These are phyloP conservation scores for Mucor sp. DNA, from an alignment of 371 early-diverging fungal genomes.

Conservation along the genomic window DNA sequence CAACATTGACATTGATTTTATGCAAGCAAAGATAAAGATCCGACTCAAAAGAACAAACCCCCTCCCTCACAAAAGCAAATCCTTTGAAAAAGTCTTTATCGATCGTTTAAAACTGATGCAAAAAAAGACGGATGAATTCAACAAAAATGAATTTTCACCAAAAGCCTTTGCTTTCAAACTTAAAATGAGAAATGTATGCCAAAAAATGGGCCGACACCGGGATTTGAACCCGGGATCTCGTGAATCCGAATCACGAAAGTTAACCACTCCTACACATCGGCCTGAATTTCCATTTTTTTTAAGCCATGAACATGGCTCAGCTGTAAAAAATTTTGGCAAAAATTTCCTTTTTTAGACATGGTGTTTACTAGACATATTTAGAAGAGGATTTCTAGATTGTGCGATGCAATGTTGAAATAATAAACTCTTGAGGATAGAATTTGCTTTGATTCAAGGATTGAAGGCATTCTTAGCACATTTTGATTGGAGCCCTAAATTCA, in stretches of 20 bases:
- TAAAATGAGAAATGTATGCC: neutral
- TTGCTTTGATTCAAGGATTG: too few relatives aligned
- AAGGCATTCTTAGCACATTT: too few relatives aligned
- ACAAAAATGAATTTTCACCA: neutral
- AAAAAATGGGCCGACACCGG: constrained; percentile 23
- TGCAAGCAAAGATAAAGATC: neutral
- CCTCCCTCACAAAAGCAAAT: neutral
- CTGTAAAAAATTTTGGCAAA: neutral
- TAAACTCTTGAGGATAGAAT: too few relatives aligned
- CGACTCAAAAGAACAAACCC: neutral
- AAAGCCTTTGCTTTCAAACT: neutral
- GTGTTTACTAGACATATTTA: too few relatives aligned
- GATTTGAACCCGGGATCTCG: constrained; percentile 25
- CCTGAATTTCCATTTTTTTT: neutral
- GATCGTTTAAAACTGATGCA: neutral
- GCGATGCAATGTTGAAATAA: too few relatives aligned
- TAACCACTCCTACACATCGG: constrained; percentile 22
- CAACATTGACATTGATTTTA: neutral
- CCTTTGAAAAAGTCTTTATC: neutral
- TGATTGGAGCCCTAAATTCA: too few relatives aligned
- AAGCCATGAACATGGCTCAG: neutral
- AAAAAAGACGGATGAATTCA: neutral
- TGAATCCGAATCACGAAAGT: constrained; percentile 25
- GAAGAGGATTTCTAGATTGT: too few relatives aligned
- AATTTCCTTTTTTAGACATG: neutral